These are phyloP conservation scores for Gliomastix tumulicola DNA, from an alignment of 2,329 filamentous ascomycete genomes.

Conservation along the genomic window DNA sequence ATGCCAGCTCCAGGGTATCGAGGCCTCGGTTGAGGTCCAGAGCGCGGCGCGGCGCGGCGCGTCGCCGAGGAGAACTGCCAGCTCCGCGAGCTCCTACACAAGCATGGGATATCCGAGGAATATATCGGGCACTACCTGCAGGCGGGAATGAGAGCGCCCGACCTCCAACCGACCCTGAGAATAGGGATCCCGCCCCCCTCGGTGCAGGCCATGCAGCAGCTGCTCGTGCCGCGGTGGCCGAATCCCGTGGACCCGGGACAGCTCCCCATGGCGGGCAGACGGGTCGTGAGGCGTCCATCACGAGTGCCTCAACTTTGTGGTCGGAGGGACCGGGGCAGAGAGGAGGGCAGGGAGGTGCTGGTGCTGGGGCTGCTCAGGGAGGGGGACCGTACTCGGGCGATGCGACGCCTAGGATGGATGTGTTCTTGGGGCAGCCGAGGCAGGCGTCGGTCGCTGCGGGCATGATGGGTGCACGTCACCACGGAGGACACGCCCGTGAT, in stretches of 20 bases:
- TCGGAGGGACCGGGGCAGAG: constrained; percentile 11
- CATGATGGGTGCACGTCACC: too few relatives aligned
- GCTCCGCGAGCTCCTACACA: constrained; percentile 51
- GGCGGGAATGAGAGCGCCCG: constrained; percentile 1
- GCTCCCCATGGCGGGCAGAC: constrained; percentile 18
- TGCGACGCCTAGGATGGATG: constrained; percentile 7
- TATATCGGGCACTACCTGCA: constrained; percentile 40
- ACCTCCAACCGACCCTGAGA: background rate
- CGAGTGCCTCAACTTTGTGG: constrained; percentile 23
- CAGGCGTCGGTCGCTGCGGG: too few relatives aligned
- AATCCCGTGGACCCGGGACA: constrained; percentile 16
- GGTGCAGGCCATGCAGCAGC: constrained; percentile 26
- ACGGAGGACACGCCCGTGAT: too few relatives aligned
- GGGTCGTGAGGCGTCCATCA: constrained; percentile 22
- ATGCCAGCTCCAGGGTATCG: constrained; percentile 59
- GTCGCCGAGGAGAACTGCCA: constrained; percentile 65
- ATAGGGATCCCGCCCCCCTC: constrained; percentile 13
- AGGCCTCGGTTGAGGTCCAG: constrained; percentile 67
- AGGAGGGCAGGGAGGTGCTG: constrained; percentile 12
- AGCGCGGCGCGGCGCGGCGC: constrained; percentile 57
- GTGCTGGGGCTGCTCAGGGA: constrained; percentile 2
- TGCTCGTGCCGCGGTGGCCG: constrained; percentile 26
- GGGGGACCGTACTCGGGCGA: constrained; percentile 3
- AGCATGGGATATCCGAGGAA: constrained; percentile 48
- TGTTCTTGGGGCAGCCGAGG: background rate